Percentiles rank a stretch among this genome's conserved stretches.
These are phyloP conservation scores for Blastobotrys indianensis DNA, from an alignment of 1,139 yeast species.

Conservation along the genomic window DNA sequence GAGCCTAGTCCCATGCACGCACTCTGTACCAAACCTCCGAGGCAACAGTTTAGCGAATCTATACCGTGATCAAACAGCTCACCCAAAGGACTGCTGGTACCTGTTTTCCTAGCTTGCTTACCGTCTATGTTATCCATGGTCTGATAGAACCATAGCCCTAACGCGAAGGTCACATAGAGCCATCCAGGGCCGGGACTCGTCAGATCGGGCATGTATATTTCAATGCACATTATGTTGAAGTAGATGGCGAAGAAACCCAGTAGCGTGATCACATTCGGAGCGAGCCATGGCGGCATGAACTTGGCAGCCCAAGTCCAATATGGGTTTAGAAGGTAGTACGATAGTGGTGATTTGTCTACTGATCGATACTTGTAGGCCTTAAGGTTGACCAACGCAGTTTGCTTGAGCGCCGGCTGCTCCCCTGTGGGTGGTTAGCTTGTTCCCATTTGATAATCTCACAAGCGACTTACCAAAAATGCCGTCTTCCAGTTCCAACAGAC, in stretches of 20 bases:
- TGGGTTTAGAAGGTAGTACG: constrained; percentile 57
- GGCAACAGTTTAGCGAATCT: constrained; percentile 61
- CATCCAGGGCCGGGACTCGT: constrained; percentile 51
- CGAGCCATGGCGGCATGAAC: constrained; percentile 66
- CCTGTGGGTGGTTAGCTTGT: constrained; percentile 10
- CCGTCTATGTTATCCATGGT: constrained; percentile 85
- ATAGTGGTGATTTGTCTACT: constrained; percentile 63
- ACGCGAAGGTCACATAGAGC: constrained; percentile 62
- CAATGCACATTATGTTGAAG: constrained; percentile 47
- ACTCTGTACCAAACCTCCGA: constrained; percentile 37
- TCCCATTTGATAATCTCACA: neutral
- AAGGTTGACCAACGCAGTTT: constrained; percentile 23
- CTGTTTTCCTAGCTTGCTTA: constrained; percentile 71
- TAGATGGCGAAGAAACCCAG: constrained; percentile 58
- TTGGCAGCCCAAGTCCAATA: constrained; percentile 67
- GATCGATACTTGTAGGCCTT: constrained; percentile 35
- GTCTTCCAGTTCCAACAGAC: constrained; percentile 11
- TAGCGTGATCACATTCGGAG: constrained; percentile 71
- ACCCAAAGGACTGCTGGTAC: constrained; percentile 73
- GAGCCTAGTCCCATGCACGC: constrained; percentile 40
- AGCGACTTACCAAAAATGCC: constrained; percentile 8
- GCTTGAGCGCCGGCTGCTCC: constrained; percentile 22
- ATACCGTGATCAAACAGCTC: constrained; percentile 78
- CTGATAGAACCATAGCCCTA: constrained; percentile 69
- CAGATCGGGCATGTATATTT: constrained; percentile 57